Evolutionary conservation across 2,329 filamentous ascomycete genomes (phyloP), one percentile per base, ranked within the genome.

Genomic region (Hawksworthiomyces lignivorus): DNA sequence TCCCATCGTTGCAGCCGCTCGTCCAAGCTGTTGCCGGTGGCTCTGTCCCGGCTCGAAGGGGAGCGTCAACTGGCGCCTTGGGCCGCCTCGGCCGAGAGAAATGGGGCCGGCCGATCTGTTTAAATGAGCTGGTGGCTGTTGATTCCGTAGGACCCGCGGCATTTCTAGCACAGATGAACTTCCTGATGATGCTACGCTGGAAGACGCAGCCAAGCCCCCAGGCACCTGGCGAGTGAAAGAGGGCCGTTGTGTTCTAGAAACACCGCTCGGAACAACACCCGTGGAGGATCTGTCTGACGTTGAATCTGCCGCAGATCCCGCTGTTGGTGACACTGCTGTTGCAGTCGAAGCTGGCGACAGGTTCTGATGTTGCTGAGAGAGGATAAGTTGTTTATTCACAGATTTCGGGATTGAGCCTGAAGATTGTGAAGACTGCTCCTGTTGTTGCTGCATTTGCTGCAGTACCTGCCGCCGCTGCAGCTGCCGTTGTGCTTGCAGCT

Each of bases 361-460:
- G n/a, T n/a, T n/a, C n/a, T n/a, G n/a, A n/a, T n/a, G n/a, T n/a
- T n/a, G n/a, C n/a, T n/a, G n/a, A n/a, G n/a, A n/a, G n/a, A n/a
- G n/a, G n/a, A n/a, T n/a, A n/a, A n/a, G n/a, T n/a, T n/a, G n/a
- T n/a, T n/a, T n/a, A n/a, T n/a, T n/a, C n/a, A n/a, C n/a, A n/a
- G n/a, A n/a, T n/a, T n/a, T n/a, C n/a, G n/a, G n/a, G n/a, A n/a
- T n/a, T n/a, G n/a, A n/a, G n/a, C n/a, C n/a, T n/a, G n/a, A n/a
- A n/a, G 33, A 46, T 15, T 43, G 44, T 33, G 33, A 26, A 7
- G 24, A 26, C 24, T 7, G 24, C 24, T 26, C 24, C 12, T 26
- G 24, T 12, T 26, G 24, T 12, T 14, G 63, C 59, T 48, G 67
- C 72, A 41, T 34, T 19, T 11, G 17, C 26, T 9, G 33, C 61